Conservation (phyloP, 495 filamentous ascomycete species). For the Apiosordaria backusii region DNA sequence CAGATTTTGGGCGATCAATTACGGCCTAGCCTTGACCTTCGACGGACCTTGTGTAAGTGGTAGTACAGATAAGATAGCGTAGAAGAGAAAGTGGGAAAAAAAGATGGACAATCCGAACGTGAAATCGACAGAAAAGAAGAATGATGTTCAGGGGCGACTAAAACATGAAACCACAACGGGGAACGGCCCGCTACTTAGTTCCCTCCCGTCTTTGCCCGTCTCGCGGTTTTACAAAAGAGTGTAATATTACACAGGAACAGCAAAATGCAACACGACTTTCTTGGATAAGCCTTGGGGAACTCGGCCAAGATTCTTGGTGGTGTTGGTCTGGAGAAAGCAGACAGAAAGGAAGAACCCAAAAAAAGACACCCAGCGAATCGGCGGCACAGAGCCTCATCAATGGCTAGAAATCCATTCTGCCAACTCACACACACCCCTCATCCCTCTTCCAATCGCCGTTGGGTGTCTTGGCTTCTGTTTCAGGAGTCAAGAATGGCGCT, state of each 20-base stretch:
- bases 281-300: not conserved
- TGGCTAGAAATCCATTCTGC: not conserved
- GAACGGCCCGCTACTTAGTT: slow-evolving; percentile 3
- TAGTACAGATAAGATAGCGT: not conserved
- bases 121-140: not conserved
- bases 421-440: too few relatives aligned
- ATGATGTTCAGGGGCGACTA: not conserved
- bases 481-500: not conserved
- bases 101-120: not conserved
- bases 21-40: not conserved
- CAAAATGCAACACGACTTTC: not conserved
- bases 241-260: not conserved
- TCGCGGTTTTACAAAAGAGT: too few relatives aligned
- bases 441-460: not conserved
- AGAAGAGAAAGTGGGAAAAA: not conserved
- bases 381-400: not conserved
- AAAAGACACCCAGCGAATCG: not conserved
- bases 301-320: not conserved
- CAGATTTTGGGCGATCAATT: not conserved
- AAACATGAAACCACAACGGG: not conserved
- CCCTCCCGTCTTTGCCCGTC: not conserved
- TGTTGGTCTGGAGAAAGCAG: not conserved
- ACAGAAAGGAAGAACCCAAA: not conserved
- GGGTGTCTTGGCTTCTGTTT: not conserved
- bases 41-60: not conserved